Evolutionary conservation across 441 rosid species (phyloP).

Genomic region (Syzygium syzygioides): DNA sequence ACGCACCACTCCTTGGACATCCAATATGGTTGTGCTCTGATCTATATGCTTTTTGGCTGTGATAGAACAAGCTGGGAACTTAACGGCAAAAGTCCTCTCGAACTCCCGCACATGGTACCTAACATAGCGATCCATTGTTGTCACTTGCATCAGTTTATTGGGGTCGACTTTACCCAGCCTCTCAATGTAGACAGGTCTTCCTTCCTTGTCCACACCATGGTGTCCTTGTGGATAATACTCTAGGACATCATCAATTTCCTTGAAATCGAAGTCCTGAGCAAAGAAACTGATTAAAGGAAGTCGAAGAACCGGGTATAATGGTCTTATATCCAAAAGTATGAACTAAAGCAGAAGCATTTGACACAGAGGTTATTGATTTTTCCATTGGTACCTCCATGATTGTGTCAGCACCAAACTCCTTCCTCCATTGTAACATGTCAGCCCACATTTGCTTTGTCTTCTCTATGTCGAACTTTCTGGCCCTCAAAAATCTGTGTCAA

Average conservation of each 20-base stretch:
- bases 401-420: conserved; percentile 50
- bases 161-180: conserved; percentile 78
- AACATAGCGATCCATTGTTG: conserved; percentile 49
- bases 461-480: conserved; percentile 56
- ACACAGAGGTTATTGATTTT: not conserved
- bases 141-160: conserved; percentile 58
- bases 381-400: conserved; percentile 42
- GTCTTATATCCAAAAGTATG: not conserved
- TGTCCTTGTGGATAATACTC: conserved; percentile 93
- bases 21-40: conserved; percentile 92
- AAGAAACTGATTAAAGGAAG: not conserved
- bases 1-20: conserved; percentile 94
- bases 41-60: conserved; percentile 79
- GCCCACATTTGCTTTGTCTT: conserved; percentile 74
- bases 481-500: conserved; percentile 43
- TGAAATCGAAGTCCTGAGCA: conserved; percentile 47
- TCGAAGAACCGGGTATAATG: not conserved
- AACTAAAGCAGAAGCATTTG: not conserved
- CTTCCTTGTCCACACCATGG: conserved; percentile 91
- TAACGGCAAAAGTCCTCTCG: conserved; percentile 61
- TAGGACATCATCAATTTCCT: conserved; percentile 67
- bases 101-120: conserved; percentile 64
- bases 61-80: conserved; percentile 81
- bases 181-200: conserved; percentile 84
- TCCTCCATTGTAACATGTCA: conserved; percentile 73